These are phyloP conservation scores for Lasiodiplodia hormozganensis DNA, from an alignment of 2,329 filamentous ascomycete genomes.

Conservation along the genomic window DNA sequence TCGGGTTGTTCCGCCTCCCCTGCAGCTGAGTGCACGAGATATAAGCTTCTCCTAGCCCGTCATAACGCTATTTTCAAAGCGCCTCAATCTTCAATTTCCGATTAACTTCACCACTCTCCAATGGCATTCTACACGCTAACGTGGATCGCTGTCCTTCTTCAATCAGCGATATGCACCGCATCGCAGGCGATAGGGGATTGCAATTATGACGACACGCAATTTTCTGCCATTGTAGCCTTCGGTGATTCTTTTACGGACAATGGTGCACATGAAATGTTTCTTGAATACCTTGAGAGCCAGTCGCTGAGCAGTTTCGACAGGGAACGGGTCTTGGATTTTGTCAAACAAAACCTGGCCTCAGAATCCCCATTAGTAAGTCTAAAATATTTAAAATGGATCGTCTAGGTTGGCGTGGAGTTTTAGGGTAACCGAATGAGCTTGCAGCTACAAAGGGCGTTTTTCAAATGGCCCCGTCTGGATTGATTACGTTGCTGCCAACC, in stretches of 20 bases:
- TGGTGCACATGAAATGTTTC: background rate
- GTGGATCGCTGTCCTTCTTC: background rate
- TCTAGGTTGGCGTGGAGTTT: background rate
- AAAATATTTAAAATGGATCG: background rate
- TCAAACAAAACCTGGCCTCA: slow-evolving; percentile 3
- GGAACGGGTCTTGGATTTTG: background rate
- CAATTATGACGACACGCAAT: background rate
- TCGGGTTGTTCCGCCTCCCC: background rate
- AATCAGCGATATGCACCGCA: background rate
- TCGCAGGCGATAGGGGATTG: background rate
- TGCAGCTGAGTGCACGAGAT: background rate
- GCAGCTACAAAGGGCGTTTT: background rate
- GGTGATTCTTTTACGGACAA: slow-evolving; percentile 3
- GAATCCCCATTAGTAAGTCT: background rate
- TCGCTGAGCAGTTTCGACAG: background rate
- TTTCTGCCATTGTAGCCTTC: slow-evolving; percentile 6
- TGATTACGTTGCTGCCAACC: slow-evolving; percentile 7
- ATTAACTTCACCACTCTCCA: background rate
- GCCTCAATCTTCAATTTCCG: background rate
- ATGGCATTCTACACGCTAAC: background rate
- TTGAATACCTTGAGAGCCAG: background rate
- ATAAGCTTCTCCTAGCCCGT: background rate
- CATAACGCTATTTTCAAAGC: background rate
- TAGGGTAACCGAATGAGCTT: too few relatives aligned
- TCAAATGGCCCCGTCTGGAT: slow-evolving; percentile 9